Base-by-base conservation (phyloP, 495 filamentous ascomycete species). In the Emericellopsis terricola region DNA sequence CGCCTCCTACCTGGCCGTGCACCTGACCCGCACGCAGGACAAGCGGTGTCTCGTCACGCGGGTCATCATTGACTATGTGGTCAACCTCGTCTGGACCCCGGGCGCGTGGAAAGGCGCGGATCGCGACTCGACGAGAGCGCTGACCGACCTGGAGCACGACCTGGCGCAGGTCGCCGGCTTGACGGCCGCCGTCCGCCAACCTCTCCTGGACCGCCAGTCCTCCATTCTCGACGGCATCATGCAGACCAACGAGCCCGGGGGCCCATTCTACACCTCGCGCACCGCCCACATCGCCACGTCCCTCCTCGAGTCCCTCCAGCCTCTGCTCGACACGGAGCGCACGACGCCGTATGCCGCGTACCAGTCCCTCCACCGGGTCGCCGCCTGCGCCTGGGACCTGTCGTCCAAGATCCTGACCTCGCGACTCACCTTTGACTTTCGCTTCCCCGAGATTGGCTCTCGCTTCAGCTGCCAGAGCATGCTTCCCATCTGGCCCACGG, bases 401-500 rank as follows among this genome's bases (percentile, higher is more conserved):
- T 38, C 36, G n/a, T 29, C n/a, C 28, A 32, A 29, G 19, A 38
- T 31, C 20, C 29, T 38, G n/a, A 38, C 36, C 10, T 26, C 19
- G 5, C 28, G 36, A 4, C 36, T 38, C 2, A 38, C 36, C 8
- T 38, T 32, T 9, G 28, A 31, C 28, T 38, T 31, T 9, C 36
- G 29, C 13, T 38, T 38, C 16, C 29, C 28, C 20, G 36, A 38
- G 18, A 38, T 31, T 0, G 36, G 36, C 36, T 19, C 19, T 13
- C 36, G 36, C 13, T 38, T 38, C 15, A 21, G 23, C 8, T 15
- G 15, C 8, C 16, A 30, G 8, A 28, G 23, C 10, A 38, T 38
- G 36, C 29, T 38, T n/a, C 19, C 19, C 33, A 35, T 35, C 21
- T 35, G 33, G 33, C 33, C 33, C 11, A 15, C 13, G 13, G 17